Percentiles rank a stretch among this genome's conserved stretches.
Conservation (phyloP, 805 yeast genomes). For the Candida nonsorbophila region DNA sequence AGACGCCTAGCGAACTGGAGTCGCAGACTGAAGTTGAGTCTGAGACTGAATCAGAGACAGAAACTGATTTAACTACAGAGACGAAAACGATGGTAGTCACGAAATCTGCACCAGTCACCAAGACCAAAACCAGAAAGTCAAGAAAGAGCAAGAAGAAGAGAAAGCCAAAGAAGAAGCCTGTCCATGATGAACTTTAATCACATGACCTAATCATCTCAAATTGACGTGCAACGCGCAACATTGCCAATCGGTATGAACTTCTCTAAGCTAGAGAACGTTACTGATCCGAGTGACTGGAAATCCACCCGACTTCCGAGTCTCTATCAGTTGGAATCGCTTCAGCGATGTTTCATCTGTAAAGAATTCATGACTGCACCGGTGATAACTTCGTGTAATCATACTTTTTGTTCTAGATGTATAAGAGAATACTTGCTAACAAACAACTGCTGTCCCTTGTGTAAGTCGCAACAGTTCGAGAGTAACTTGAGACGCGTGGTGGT, state of each 20-base stretch:
- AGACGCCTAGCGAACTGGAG: not conserved
- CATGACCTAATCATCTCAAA: too few species aligned
- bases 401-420: conserved; percentile 85
- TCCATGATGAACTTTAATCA: conserved; percentile 8
- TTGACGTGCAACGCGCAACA: too few species aligned
- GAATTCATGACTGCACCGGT: conserved; percentile 79
- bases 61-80: too few species aligned
- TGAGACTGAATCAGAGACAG: conserved; percentile 1
- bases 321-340: conserved; percentile 57
- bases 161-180: conserved; percentile 4
- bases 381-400: conserved; percentile 79
- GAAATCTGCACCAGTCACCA: not conserved
- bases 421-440: conserved; percentile 59
- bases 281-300: conserved; percentile 74
- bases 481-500: conserved; percentile 60
- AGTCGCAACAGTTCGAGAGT: conserved; percentile 64
- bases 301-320: conserved; percentile 50
- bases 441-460: conserved; percentile 74
- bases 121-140: not conserved
- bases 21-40: not conserved
- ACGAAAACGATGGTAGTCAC: not conserved
- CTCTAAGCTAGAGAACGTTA: conserved; percentile 8
- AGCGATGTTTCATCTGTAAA: conserved; percentile 85
- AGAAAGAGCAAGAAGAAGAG: too few species aligned
- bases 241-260: too few species aligned